A percentile compares a stretch with the other conserved stretches of the same genome.
These are phyloP conservation scores for Clarireedia hainanense DNA, from an alignment of 2,329 filamentous ascomycete genomes.

Conservation along the genomic window DNA sequence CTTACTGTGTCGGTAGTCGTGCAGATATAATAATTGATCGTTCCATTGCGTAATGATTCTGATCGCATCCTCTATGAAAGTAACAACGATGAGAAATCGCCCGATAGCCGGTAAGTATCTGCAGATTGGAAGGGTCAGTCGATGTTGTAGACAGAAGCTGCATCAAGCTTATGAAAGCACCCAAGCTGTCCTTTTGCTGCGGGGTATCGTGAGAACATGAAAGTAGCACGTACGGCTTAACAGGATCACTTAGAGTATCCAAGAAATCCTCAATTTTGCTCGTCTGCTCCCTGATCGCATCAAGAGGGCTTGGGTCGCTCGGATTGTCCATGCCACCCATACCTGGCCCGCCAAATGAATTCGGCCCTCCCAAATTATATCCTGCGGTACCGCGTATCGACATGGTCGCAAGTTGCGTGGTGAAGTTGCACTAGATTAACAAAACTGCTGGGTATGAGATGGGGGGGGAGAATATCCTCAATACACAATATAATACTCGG, in stretches of 20 bases:
- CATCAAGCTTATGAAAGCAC: not conserved
- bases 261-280: constrained; percentile 96
- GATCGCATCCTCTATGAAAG: constrained; percentile 93
- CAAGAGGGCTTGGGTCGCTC: constrained; percentile 45
- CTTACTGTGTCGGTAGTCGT: constrained; percentile 85
- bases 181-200: constrained; percentile 4
- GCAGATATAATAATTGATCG: constrained; percentile 88
- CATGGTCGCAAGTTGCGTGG: constrained; percentile 34
- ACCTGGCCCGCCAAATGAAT: constrained; percentile 29
- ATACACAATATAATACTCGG: not conserved
- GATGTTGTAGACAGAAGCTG: not conserved
- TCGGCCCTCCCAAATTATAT: constrained; percentile 33
- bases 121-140: constrained; percentile 20
- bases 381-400: constrained; percentile 47
- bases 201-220: constrained; percentile 9
- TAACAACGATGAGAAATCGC: constrained; percentile 95
- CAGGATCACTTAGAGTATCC: constrained; percentile 77
- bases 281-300: constrained; percentile 86
- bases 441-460: too few species aligned
- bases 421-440: constrained; percentile 19
- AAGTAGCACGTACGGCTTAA: constrained; percentile 73
- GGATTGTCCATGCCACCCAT: constrained; percentile 24
- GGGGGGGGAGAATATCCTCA: not conserved
- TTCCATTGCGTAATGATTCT: constrained; percentile 96
- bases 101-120: constrained; percentile 93